Percentiles rank a stretch among this genome's conserved stretches.
These are phyloP conservation scores for Rubroshorea leprosula DNA, from an alignment of 345 rosid genomes.

Conservation along the genomic window DNA sequence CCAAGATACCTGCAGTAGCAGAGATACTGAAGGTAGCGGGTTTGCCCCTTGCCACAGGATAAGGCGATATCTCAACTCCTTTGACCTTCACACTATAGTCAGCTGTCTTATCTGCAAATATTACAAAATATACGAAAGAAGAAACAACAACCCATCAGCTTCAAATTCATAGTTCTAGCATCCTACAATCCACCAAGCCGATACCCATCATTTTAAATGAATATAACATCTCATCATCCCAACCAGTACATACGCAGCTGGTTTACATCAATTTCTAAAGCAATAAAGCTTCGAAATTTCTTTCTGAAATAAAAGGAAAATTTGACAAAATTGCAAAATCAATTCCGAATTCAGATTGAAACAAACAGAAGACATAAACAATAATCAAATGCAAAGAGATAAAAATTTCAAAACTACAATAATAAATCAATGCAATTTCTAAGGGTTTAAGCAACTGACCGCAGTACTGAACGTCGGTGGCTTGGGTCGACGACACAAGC, in stretches of 20 bases:
- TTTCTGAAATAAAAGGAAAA: no score
- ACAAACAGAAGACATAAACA: neutral
- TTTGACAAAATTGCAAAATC: neutral
- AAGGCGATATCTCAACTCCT: slow-evolving; percentile 42
- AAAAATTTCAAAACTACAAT: neutral
- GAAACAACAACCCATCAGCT: neutral
- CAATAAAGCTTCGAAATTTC: no score
- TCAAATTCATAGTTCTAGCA: neutral
- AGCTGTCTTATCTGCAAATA: slow-evolving; percentile 33
- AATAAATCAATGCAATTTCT: no score
- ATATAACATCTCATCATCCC: neutral
- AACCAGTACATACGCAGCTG: neutral
- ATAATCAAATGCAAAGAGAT: neutral
- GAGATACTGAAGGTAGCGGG: slow-evolving; percentile 44
- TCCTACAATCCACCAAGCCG: no score
- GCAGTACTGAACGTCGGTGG: neutral
- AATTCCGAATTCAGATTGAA: neutral
- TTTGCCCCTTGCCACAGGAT: slow-evolving; percentile 39
- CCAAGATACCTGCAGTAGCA: slow-evolving; percentile 38
- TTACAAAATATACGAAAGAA: neutral
- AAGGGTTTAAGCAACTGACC: neutral
- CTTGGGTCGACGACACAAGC: neutral
- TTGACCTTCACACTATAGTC: slow-evolving; percentile 37
- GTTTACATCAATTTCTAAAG: neutral
- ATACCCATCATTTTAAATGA: neutral